A percentile compares a stretch with the other conserved stretches of the same genome.
These are phyloP conservation scores for Amniculicola lignicola DNA, from an alignment of 495 filamentous ascomycete species.

Conservation along the genomic window DNA sequence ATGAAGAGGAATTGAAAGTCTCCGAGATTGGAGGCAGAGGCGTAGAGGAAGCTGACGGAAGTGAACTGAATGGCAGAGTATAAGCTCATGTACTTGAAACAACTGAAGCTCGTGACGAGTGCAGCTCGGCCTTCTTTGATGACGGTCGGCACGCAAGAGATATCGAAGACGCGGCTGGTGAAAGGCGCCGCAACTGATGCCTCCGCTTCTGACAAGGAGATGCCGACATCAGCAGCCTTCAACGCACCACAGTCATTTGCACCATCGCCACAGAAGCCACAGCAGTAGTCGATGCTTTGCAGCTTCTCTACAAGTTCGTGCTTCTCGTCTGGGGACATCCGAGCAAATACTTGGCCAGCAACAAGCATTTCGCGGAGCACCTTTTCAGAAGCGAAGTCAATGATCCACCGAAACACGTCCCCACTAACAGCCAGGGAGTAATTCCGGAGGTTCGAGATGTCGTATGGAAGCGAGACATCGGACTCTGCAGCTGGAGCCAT, in stretches of 20 bases:
- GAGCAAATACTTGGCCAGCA: slow-evolving; percentile 87
- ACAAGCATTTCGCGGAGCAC: slow-evolving; percentile 79
- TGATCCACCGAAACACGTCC: slow-evolving; percentile 93
- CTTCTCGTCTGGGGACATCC: slow-evolving; percentile 99
- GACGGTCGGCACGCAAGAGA: slow-evolving; percentile 90
- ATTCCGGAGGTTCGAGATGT: slow-evolving; percentile 69
- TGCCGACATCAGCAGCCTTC: slow-evolving; percentile 98
- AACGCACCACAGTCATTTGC: slow-evolving; percentile 98
- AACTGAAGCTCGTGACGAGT: slow-evolving; percentile 96
- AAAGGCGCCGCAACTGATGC: slow-evolving; percentile 97
- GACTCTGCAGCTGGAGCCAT: slow-evolving; percentile 61
- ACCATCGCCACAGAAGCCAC: slow-evolving; percentile 95
- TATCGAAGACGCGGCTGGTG: slow-evolving; percentile 92
- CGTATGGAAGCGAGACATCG: slow-evolving; percentile 82
- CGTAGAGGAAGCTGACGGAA: slow-evolving; percentile 96
- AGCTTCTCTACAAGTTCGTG: slow-evolving; percentile 97
- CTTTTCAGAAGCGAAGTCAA: slow-evolving; percentile 80
- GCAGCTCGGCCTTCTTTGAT: slow-evolving; percentile 92
- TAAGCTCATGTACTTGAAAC: slow-evolving; percentile 99
- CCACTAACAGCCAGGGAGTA: slow-evolving; percentile 88
- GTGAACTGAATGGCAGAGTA: slow-evolving; percentile 99
- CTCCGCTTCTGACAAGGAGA: slow-evolving; percentile 95
- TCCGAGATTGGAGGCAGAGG: slow-evolving; percentile 90
- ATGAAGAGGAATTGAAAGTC: slow-evolving; percentile 99
- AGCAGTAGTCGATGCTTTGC: slow-evolving; percentile 93